A percentile compares a stretch with the other conserved stretches of the same genome.
Conservation (phyloP, 1,284 basidiomycete genomes). For the Microbotryum scabiosae region DNA sequence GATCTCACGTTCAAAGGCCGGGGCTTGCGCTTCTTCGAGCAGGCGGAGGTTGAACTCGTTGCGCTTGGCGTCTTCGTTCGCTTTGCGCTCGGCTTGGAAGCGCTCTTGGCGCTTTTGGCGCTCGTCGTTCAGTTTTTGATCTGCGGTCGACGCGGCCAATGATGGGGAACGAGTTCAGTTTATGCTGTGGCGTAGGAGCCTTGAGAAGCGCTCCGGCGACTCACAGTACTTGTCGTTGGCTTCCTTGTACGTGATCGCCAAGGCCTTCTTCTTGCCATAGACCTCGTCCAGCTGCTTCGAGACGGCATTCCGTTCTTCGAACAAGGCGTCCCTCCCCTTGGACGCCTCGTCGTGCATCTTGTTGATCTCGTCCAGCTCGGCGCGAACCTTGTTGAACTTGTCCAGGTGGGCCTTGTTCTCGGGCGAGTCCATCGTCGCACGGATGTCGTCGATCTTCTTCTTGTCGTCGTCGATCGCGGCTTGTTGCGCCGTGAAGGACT, state of each 20-base stretch:
- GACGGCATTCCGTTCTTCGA: conserved; percentile 69
- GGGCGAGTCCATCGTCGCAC: conserved; percentile 81
- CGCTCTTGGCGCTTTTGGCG: conserved; percentile 73
- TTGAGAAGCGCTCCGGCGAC: neutral
- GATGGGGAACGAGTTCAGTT: too few relatives aligned
- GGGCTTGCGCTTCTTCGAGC: conserved; percentile 80
- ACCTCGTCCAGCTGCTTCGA: conserved; percentile 51
- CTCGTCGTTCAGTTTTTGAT: conserved; percentile 46
- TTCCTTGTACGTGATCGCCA: conserved; percentile 61
- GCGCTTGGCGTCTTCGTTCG: conserved; percentile 73
- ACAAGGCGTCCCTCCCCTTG: conserved; percentile 71
- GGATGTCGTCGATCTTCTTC: conserved; percentile 64
- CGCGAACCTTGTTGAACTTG: conserved; percentile 71
- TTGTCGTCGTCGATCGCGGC: conserved; percentile 74
- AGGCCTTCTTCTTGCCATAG: conserved; percentile 70
- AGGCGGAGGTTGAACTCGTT: conserved; percentile 70
- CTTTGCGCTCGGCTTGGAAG: conserved; percentile 67
- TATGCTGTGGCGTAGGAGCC: too few relatives aligned
- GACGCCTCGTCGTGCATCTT: conserved; percentile 79
- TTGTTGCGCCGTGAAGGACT: conserved; percentile 67
- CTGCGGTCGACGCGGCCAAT: too few relatives aligned
- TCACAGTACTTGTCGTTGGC: conserved; percentile 56
- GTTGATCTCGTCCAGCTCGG: conserved; percentile 77
- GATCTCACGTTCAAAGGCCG: conserved; percentile 87
- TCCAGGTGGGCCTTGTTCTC: conserved; percentile 74